Conservation (phyloP, 768 basidiomycete genomes). For the Hypholoma sublateritium region DNA sequence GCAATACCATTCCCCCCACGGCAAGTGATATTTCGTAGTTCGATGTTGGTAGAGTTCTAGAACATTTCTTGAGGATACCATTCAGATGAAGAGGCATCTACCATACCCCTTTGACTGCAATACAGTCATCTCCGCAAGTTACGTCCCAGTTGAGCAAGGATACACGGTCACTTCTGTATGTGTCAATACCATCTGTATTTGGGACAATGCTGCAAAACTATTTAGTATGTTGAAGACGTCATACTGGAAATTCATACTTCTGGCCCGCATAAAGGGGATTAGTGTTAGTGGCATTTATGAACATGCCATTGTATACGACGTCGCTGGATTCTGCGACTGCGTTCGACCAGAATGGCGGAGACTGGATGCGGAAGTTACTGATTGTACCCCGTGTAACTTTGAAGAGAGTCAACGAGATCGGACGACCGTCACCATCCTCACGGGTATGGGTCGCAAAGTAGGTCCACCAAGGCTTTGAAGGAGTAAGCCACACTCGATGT, state of each 20-base stretch:
- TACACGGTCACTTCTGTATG: constrained; percentile 49
- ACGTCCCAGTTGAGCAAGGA: constrained; percentile 57
- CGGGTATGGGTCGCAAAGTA: constrained; percentile 47
- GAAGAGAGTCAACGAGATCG: constrained; percentile 53
- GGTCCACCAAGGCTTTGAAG: constrained; percentile 51
- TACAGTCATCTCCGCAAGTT: constrained; percentile 62
- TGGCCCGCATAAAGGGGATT: constrained; percentile 48
- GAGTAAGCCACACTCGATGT: not conserved
- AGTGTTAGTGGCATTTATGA: constrained; percentile 54
- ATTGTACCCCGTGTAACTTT: constrained; percentile 43
- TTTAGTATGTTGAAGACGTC: not conserved
- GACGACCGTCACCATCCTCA: constrained; percentile 56
- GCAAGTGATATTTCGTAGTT: constrained; percentile 49
- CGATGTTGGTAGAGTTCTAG: constrained; percentile 56
- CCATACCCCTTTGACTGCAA: constrained; percentile 63
- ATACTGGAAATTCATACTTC: constrained; percentile 35
- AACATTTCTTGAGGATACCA: not conserved
- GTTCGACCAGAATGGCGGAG: constrained; percentile 64
- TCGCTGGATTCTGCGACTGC: constrained; percentile 48
- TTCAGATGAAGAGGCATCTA: not conserved
- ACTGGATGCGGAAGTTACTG: constrained; percentile 48
- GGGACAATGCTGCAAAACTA: constrained; percentile 33
- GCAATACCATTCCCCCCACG: constrained; percentile 62
- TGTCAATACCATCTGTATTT: constrained; percentile 63
- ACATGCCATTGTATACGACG: constrained; percentile 57